A percentile compares a stretch with the other conserved stretches of the same genome.
Evolutionary conservation across 2,329 filamentous ascomycete genomes (phyloP).

Genomic region (Xylariomycetidae sp.): DNA sequence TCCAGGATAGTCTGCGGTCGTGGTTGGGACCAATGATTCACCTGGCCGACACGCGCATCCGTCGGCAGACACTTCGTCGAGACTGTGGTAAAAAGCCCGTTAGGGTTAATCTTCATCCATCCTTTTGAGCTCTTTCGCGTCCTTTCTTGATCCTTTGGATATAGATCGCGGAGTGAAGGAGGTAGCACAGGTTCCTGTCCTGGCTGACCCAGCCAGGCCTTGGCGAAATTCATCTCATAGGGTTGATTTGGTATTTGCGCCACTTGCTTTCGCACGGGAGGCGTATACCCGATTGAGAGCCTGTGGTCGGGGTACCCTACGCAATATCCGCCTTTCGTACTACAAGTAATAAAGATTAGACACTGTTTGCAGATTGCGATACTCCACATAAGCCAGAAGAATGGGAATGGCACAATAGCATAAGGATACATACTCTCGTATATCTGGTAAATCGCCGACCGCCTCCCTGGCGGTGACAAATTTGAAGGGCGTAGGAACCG

Average conservation of each 20-base stretch:
- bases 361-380: too few relatives aligned
- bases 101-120: conserved; percentile 50
- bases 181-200: conserved; percentile 27
- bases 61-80: conserved; percentile 46
- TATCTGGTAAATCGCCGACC: conserved; percentile 54
- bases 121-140: conserved; percentile 27
- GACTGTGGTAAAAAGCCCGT: conserved; percentile 57
- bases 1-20: conserved; percentile 63
- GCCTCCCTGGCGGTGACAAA: conserved; percentile 51
- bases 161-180: conserved; percentile 32
- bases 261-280: conserved; percentile 40
- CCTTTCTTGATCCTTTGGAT: conserved; percentile 12
- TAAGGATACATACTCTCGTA: too few relatives aligned
- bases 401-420: too few relatives aligned
- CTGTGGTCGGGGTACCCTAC: conserved; percentile 66
- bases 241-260: conserved; percentile 56
- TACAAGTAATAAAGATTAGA: too few relatives aligned
- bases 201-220: conserved; percentile 34
- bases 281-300: conserved; percentile 35
- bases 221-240: conserved; percentile 46
- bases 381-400: too few relatives aligned
- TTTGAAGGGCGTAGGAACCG: conserved; percentile 54
- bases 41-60: conserved; percentile 51
- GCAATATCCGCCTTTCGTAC: conserved; percentile 57
- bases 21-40: conserved; percentile 62